A percentile compares a stretch with the other conserved stretches of the same genome.
These are phyloP conservation scores for Withania somnifera DNA, from an alignment of 305 asterid genomes.

Conservation along the genomic window DNA sequence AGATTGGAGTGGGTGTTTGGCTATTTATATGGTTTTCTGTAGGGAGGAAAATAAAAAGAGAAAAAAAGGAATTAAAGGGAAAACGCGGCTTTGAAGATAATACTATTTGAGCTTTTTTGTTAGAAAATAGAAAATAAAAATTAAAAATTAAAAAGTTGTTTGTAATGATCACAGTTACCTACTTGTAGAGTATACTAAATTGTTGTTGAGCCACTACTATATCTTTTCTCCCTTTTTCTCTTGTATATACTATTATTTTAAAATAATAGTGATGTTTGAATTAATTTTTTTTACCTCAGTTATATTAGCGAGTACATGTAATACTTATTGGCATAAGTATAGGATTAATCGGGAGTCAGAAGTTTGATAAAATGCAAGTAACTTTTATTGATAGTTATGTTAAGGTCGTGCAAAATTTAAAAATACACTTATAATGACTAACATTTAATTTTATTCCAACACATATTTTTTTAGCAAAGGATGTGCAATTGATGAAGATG, in stretches of 20 bases:
- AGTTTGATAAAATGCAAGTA: too few species aligned
- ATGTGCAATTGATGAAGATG: too few species aligned
- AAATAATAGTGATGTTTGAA: neutral
- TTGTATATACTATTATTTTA: neutral
- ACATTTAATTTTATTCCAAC: too few species aligned
- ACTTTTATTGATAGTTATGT: too few species aligned
- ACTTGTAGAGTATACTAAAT: conserved; percentile 1
- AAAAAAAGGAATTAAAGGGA: conserved; percentile 2
- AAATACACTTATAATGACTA: too few species aligned
- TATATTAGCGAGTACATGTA: neutral
- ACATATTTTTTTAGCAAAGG: too few species aligned
- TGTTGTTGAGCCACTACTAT: neutral
- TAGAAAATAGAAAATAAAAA: neutral
- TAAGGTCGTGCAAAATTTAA: too few species aligned
- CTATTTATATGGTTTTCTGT: conserved; percentile 28
- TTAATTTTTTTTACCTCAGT: neutral
- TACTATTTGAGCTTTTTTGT: conserved; percentile 11
- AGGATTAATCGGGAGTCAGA: too few species aligned
- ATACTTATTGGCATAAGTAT: neutral
- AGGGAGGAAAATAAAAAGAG: neutral
- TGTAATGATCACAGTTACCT: conserved; percentile 17
- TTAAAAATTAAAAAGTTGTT: neutral
- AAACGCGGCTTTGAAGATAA: conserved; percentile 40
- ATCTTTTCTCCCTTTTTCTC: too few species aligned
- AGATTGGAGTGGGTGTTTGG: conserved; percentile 1